Evolutionary conservation across 352 stramenopile species (phyloP), one percentile per base, ranked within the genome.

Genomic region (Phytophthora tentaculata): DNA sequence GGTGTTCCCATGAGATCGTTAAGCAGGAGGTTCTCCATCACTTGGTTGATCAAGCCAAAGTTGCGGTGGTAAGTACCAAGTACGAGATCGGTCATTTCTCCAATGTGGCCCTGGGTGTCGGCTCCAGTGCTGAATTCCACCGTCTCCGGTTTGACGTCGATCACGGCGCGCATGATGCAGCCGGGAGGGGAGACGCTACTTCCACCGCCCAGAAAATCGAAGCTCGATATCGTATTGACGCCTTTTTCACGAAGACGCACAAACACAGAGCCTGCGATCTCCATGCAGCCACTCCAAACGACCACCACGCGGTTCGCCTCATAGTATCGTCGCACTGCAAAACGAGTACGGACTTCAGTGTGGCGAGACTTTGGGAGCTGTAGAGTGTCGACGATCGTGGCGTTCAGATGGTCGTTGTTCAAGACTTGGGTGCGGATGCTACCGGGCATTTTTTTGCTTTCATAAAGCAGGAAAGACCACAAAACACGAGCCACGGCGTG

Each of bases 61-160:
- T 77, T 86, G n/a, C 65, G 69, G 19, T 79, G 66, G 45, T 86
- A 89, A 13, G 78, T 77, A 12, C 62, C 69, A 0, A 89, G 69
- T 35, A 89, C 71, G 3, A 83, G 51, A 20, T 86, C 78, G 5
- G 74, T 84, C 55, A 89, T 75, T 55, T 73, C 74, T 35, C 71
- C 74, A 12, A 84, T 72, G 35, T 73, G 54, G 7, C 50, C 44
- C 44, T 69, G 35, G 9, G 64, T 39, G 1, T 64, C 49, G 1
- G 24, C 22, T 29, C 50, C 53, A 10, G 64, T 17, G 10, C 24
- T 64, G 41, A 73, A 76, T n/a, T 70, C 58, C 19, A 76, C 55
- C 4, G 64, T 61, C 69, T 76, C 58, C 0, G 69, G 64, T n/a
- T 59, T 63, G 14, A 76, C 41, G 16, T 70, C 54, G 4, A 73